Evolutionary conservation across 2,329 filamentous ascomycete species (phyloP), one percentile per base, ranked within the genome.

Genomic region (Fusarium virguliforme): DNA sequence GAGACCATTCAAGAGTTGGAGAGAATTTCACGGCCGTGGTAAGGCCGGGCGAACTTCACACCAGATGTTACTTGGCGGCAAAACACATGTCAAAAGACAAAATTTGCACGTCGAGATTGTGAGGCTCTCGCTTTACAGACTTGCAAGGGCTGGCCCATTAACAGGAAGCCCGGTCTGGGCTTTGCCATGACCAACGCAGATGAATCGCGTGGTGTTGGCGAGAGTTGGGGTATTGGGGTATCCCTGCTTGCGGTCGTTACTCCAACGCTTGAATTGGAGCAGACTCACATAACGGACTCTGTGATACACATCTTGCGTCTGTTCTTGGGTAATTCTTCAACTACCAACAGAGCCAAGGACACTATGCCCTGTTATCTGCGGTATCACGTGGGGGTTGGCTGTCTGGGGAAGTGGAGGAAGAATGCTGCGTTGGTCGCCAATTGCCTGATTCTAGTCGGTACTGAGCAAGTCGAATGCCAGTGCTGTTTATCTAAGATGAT

Each of bases 31-130:
- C 13, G 65, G 54, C 69, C 69, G 69, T 63, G 65, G 58, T 72
- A 71, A 58, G 61, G 54, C 68, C 68, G 68, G 55, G 54, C 50
- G 57, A 59, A 51, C 32, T 46, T 64, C 30, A 69, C 60, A 66
- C 61, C 65, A 62, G 38, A 41, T 41, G 63, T 54, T 40, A 28
- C 15, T 38, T 9, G 34, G 57, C 40, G 67, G 41, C 57, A 46
- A 64, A 54, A 43, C 13, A 35, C 32, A 8, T 10, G 5, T 3
- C 18, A 15, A 26, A n/a, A 18, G 3, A 8, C 22, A 8, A 1
- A 3, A n/a, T 37, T 12, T 38, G 51, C 32, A 15, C 18, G 13
- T 8, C 6, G 7, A 37, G 8, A 6, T 54, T 22, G 34, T 4
- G 6, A 37, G 15, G 7, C 10, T 4, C 28, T 32, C 48, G 10